Conservation (phyloP, 2,329 filamentous ascomycete genomes). For the Huntiella decipiens region DNA sequence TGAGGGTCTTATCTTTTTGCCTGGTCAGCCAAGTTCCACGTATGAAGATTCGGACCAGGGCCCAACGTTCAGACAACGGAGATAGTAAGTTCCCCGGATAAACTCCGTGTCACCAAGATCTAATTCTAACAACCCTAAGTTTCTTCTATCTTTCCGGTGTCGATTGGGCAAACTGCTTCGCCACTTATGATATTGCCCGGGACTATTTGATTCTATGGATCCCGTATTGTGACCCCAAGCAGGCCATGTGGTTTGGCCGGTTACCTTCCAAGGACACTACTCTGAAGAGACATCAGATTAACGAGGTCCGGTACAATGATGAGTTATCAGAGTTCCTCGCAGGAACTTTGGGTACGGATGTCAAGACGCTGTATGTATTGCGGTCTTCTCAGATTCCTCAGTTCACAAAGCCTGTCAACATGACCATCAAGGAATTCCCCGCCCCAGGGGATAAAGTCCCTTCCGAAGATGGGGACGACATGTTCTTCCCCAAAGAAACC, state of each 20-base stretch:
- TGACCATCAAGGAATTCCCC: too few relatives aligned
- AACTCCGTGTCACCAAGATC: not conserved
- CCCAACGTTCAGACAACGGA: constrained; percentile 34
- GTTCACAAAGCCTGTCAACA: constrained; percentile 7
- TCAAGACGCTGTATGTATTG: constrained; percentile 23
- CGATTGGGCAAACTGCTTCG: constrained; percentile 33
- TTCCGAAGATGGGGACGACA: too few relatives aligned
- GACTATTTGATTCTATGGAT: constrained; percentile 57
- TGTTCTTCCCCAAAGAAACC: too few relatives aligned
- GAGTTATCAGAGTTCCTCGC: constrained; percentile 31
- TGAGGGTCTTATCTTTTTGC: constrained; percentile 36
- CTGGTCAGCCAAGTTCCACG: constrained; percentile 29
- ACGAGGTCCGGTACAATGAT: constrained; percentile 43
- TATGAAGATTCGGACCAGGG: constrained; percentile 42
- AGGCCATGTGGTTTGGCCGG: constrained; percentile 44
- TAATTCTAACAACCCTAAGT: constrained; percentile 18
- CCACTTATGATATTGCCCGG: constrained; percentile 36
- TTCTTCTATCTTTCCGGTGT: constrained; percentile 40
- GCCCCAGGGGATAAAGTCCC: too few relatives aligned
- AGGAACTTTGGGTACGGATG: constrained; percentile 18
- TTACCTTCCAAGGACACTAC: constrained; percentile 43
- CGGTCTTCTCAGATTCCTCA: constrained; percentile 26
- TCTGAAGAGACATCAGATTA: constrained; percentile 44
- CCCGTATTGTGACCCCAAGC: constrained; percentile 43
- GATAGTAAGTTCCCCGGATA: constrained; percentile 28